Evolutionary conservation across 441 rosid genomes (phyloP).

Genomic region (Macaranga tanarius): DNA sequence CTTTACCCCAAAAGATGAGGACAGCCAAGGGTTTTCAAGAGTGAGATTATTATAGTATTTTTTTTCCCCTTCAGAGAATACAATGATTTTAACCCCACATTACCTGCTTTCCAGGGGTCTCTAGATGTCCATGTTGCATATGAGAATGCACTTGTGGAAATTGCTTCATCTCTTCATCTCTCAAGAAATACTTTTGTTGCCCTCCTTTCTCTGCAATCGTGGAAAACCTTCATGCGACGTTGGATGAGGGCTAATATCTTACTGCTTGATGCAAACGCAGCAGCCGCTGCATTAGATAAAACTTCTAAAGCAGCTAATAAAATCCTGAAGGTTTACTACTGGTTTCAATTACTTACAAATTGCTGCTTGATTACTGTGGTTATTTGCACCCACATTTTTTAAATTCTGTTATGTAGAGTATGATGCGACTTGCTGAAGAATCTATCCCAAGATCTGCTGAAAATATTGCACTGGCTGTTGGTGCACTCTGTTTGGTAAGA

Average conservation of each 20-base stretch:
- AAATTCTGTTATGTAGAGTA: conserved; percentile 45
- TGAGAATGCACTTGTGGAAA: conserved; percentile 60
- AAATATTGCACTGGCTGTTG: conserved; percentile 79
- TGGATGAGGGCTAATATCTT: conserved; percentile 69
- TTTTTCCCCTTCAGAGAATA: conserved; percentile 25
- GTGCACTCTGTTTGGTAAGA: conserved; percentile 79
- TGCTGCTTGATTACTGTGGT: conserved; percentile 6
- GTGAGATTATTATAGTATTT: conserved; percentile 43
- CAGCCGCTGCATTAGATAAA: conserved; percentile 48
- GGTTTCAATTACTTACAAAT: conserved; percentile 8
- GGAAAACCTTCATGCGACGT: conserved; percentile 81
- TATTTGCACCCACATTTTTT: conserved; percentile 17
- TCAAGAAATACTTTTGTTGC: conserved; percentile 80
- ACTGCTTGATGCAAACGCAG: conserved; percentile 46
- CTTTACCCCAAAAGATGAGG: conserved; percentile 53
- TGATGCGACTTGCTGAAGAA: conserved; percentile 66
- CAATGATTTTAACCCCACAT: conserved; percentile 22
- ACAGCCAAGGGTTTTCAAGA: conserved; percentile 36
- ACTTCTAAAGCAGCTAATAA: conserved; percentile 75
- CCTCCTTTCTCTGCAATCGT: conserved; percentile 84
- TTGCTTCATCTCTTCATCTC: conserved; percentile 75
- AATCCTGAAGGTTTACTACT: conserved; percentile 70
- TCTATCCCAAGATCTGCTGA: conserved; percentile 86
- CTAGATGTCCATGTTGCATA: conserved; percentile 59
- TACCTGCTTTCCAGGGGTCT: conserved; percentile 41